These are phyloP conservation scores for Cordyceps farinosa DNA, from an alignment of 2,329 filamentous ascomycete species.

Conservation along the genomic window DNA sequence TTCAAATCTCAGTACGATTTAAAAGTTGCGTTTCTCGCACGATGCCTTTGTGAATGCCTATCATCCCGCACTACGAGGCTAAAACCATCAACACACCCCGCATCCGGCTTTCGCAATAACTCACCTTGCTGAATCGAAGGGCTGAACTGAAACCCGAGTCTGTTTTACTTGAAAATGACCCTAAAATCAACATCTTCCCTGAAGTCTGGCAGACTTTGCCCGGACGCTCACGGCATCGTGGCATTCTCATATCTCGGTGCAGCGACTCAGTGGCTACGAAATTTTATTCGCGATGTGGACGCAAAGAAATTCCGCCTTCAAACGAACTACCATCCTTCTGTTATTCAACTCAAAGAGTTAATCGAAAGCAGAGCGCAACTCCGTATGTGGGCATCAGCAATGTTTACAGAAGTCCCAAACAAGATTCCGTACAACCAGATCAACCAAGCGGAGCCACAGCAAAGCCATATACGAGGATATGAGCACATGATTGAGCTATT, in stretches of 20 bases:
- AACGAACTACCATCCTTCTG: neutral
- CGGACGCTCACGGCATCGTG: neutral
- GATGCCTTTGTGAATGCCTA: too few species aligned
- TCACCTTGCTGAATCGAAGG: too few species aligned
- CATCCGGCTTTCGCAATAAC: neutral
- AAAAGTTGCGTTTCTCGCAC: too few species aligned
- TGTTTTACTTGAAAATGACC: neutral
- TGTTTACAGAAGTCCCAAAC: slow-evolving; percentile 24
- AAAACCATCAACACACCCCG: neutral
- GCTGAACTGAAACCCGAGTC: too few species aligned
- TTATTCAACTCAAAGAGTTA: slow-evolving; percentile 5
- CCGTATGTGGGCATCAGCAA: slow-evolving; percentile 25
- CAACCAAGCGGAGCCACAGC: slow-evolving; percentile 3
- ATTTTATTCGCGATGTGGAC: neutral
- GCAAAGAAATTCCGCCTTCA: neutral
- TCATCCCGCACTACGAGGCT: too few species aligned
- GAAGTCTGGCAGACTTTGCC: neutral
- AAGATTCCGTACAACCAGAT: slow-evolving; percentile 23
- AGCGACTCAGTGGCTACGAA: neutral
- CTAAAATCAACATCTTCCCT: neutral
- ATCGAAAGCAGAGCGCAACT: slow-evolving; percentile 22
- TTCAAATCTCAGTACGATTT: too few species aligned
- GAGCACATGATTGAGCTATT: slow-evolving; percentile 25
- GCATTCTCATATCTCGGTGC: neutral
- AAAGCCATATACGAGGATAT: slow-evolving; percentile 21